A percentile compares a stretch with the other conserved stretches of the same genome.
Conservation (phyloP, 352 stramenopile genomes). For the Pythium phragmiticola region DNA sequence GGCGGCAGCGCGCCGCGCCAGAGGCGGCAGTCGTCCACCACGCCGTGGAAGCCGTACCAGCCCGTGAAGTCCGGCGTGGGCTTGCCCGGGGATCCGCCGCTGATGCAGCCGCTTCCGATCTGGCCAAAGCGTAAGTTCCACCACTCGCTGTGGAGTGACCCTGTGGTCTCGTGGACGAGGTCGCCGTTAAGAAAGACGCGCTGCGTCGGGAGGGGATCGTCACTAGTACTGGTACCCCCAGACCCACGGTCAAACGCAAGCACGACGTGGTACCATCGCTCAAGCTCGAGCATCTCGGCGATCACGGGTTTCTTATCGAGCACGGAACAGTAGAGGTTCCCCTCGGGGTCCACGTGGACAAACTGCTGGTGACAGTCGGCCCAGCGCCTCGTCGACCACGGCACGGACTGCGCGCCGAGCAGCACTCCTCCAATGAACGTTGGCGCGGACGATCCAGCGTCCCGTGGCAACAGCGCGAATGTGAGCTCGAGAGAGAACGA, state of each 20-base stretch:
- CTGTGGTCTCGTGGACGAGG: not conserved
- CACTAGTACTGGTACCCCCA: too few relatives aligned
- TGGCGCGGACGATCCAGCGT: not conserved
- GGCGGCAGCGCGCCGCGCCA: slow-evolving; percentile 26
- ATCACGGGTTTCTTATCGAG: slow-evolving; percentile 16
- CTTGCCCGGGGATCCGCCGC: not conserved
- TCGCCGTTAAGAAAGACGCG: slow-evolving; percentile 31
- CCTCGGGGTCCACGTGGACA: slow-evolving; percentile 32
- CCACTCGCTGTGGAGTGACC: not conserved
- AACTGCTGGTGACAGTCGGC: slow-evolving; percentile 42
- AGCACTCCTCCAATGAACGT: slow-evolving; percentile 23
- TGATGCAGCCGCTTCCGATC: slow-evolving; percentile 7
- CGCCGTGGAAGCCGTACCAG: slow-evolving; percentile 34
- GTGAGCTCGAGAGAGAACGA: slow-evolving; percentile 9
- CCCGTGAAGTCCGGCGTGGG: not conserved
- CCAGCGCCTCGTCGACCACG: slow-evolving; percentile 14
- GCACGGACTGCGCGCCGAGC: slow-evolving; percentile 41
- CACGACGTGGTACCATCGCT: slow-evolving; percentile 56
- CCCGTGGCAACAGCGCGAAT: not conserved
- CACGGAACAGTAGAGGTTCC: slow-evolving; percentile 41
- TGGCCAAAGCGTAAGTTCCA: not conserved
- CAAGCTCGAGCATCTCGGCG: not conserved
- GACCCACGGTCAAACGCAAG: slow-evolving; percentile 22
- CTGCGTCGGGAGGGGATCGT: slow-evolving; percentile 1
- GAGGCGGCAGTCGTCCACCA: slow-evolving; percentile 34